A percentile compares a stretch with the other conserved stretches of the same genome.
phyloP scores from a whole-genome alignment of 2,329 filamentous ascomycete genomes.

The Aspergillus intermedius region DNA sequence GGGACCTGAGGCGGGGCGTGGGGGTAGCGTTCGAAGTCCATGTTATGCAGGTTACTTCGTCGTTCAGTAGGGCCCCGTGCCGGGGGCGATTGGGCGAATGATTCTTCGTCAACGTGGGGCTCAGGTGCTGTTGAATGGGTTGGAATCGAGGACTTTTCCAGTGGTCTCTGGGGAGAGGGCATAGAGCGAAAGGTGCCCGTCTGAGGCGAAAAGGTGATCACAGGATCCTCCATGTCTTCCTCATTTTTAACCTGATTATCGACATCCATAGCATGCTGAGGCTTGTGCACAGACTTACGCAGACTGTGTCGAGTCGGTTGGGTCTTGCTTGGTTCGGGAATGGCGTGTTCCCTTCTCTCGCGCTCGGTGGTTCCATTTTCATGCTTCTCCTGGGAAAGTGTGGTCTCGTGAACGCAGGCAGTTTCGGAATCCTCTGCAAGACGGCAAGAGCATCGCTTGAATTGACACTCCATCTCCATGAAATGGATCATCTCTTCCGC shows the following conservation, averaged over 20 bases:
- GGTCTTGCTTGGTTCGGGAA: not conserved
- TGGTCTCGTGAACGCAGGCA: slow-evolving; percentile 30
- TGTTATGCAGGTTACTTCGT: not conserved
- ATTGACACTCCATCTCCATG: slow-evolving; percentile 45
- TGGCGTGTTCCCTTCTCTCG: not conserved
- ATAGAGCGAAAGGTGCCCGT: slow-evolving; percentile 40
- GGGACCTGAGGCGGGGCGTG: not conserved
- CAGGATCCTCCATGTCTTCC: slow-evolving; percentile 24
- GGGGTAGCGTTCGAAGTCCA: not conserved
- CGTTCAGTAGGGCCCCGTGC: not conserved
- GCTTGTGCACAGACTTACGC: not conserved
- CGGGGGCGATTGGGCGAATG: not conserved
- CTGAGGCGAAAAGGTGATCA: slow-evolving; percentile 38
- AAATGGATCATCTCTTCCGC: slow-evolving; percentile 53
- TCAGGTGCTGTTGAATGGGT: slow-evolving; percentile 6
- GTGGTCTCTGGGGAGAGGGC: slow-evolving; percentile 28
- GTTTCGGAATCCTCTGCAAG: slow-evolving; percentile 37
- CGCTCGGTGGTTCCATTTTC: slow-evolving; percentile 1
- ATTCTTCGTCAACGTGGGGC: slow-evolving; percentile 4
- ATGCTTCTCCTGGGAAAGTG: slow-evolving; percentile 1
- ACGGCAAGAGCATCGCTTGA: slow-evolving; percentile 43
- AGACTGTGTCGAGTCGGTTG: not conserved
- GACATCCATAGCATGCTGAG: slow-evolving; percentile 7
- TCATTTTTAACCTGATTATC: slow-evolving; percentile 7
- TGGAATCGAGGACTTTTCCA: slow-evolving; percentile 12